Evolutionary conservation across 352 stramenopile species (phyloP), one percentile per base, ranked within the genome.

Genomic region (Bremia lactucae): DNA sequence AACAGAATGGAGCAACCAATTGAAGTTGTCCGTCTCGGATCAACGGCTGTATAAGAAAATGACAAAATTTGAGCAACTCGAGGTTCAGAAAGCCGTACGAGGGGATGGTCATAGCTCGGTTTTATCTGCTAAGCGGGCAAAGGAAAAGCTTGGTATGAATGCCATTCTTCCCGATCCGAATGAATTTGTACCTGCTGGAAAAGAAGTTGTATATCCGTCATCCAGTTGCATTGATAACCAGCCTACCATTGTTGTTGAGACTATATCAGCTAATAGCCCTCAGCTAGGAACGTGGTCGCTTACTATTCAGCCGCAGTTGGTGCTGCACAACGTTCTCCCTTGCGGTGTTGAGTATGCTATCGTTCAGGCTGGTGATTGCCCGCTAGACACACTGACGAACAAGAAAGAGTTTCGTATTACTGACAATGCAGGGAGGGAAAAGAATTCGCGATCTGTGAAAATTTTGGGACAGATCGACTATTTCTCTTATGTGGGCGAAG

Each of bases 331-430:
- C 29, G 66, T 90, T 26, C 56, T 94, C 31, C 81, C 81, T 10
- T 90, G 78, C 20, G 79, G 65, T 31, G 49, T 92, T 26, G 81
- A 94, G 43, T 94, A 91, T 48, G 68, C 59, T 3, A 85, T 94
- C 47, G 81, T 94, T 3, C 81, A 94, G 39, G 31, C 69, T 2
- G 31, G 50, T 20, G 81, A 94, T 54, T 90, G 79, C n/a, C 76
- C 76, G 0, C 54, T 18, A 2, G 67, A 87, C 4, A 52, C 56
- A 25, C 42, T 89, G 33, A 79, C 83, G 21, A 61, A 22, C 26
- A 77, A 75, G n/a, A 62, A 65, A 2, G 46, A 74, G 11, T 86
- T 89, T 36, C 63, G 60, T 9, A 26, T 83, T 31, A 37, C 56
- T 18, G 44, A 61, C 7, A 55, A 42, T 5, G 45, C 38, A 21